phyloP scores from a whole-genome alignment of 164 flowering plant species.

The Santalum album region DNA sequence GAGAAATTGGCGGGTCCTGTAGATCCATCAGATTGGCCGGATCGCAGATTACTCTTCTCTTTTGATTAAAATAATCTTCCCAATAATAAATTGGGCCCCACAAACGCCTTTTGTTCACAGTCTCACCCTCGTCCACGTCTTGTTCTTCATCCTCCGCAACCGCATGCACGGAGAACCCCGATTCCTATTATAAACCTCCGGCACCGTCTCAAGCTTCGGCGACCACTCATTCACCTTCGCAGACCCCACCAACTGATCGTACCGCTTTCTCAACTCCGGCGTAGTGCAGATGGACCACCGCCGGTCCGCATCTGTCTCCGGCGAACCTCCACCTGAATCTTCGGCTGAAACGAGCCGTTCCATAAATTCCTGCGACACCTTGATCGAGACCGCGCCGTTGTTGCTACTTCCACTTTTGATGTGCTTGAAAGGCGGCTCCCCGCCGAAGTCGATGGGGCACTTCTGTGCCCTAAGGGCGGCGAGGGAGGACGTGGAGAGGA shows the following conservation, averaged over 20 bases:
- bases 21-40: too few relatives aligned
- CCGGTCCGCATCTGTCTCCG: too few relatives aligned
- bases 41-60: too few relatives aligned
- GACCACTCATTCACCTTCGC: slow-evolving; percentile 64
- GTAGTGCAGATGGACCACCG: slow-evolving; percentile 65
- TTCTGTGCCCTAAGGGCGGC: slow-evolving; percentile 17
- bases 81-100: too few relatives aligned
- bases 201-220: slow-evolving; percentile 77
- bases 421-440: slow-evolving; percentile 50
- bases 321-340: too few relatives aligned
- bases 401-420: slow-evolving; percentile 36
- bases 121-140: too few relatives aligned
- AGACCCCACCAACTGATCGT: slow-evolving; percentile 57
- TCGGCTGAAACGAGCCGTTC: slow-evolving; percentile 18
- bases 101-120: too few relatives aligned
- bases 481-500: slow-evolving; percentile 40
- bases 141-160: too few relatives aligned
- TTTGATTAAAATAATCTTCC: too few relatives aligned
- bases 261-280: slow-evolving; percentile 84
- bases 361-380: slow-evolving; percentile 67
- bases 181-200: slow-evolving; percentile 47
- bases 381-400: slow-evolving; percentile 61
- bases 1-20: too few relatives aligned
- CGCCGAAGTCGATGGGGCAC: slow-evolving; percentile 22
- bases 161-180: slow-evolving; percentile 56